Evolutionary conservation across 495 filamentous ascomycete genomes (phyloP).

Genomic region (Xylaria acuta): DNA sequence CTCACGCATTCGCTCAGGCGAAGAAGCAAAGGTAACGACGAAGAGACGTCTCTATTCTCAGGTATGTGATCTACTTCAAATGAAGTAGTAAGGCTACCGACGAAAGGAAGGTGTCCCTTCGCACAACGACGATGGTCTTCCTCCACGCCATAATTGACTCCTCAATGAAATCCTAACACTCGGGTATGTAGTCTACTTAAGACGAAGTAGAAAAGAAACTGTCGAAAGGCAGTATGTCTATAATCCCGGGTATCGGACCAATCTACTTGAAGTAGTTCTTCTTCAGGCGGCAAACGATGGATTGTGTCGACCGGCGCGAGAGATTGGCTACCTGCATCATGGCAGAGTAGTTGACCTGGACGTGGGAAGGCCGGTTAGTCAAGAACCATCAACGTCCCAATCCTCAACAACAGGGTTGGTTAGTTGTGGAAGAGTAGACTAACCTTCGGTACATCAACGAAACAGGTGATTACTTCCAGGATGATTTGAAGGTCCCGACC

Average conservation of each 20-base stretch:
- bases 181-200: neutral
- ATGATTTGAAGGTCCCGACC: neutral
- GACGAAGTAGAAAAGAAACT: neutral
- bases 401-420: neutral
- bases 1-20: neutral
- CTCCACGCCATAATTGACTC: neutral
- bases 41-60: neutral
- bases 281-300: neutral
- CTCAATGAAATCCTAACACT: neutral
- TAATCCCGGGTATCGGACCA: neutral
- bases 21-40: neutral
- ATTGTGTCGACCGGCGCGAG: neutral
- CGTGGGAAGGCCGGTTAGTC: neutral
- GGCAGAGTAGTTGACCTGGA: neutral
- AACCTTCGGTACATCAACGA: neutral
- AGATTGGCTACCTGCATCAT: neutral
- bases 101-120: neutral
- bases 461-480: neutral
- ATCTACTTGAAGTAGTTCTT: neutral
- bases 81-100: neutral
- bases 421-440: neutral
- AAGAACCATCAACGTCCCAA: neutral
- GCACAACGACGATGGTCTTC: neutral
- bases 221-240: neutral
- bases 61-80: too few relatives aligned